phyloP scores from a whole-genome alignment of 371 early-diverging fungal genomes.

The Mucor mucedo region DNA sequence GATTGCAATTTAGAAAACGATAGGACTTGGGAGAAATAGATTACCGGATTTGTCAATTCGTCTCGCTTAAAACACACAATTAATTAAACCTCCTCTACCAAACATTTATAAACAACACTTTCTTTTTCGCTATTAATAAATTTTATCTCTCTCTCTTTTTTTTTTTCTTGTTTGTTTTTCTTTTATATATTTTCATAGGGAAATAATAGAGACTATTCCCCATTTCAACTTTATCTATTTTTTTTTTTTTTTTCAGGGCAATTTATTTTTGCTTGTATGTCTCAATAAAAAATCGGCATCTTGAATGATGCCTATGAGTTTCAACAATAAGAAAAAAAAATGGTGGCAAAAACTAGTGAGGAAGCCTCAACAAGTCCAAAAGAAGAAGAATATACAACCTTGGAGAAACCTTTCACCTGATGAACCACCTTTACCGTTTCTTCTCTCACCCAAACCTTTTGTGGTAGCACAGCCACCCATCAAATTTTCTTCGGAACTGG shows the following conservation, averaged over 20 bases:
- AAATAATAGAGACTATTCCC: too few species aligned
- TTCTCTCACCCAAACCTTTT: background rate
- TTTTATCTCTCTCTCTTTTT: background rate
- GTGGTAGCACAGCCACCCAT: slow-evolving; percentile 6
- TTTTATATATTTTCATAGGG: background rate
- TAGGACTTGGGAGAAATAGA: too few species aligned
- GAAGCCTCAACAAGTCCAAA: background rate
- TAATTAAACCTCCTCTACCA: slow-evolving; percentile 18
- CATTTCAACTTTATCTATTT: background rate
- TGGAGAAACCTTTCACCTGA: slow-evolving; percentile 29
- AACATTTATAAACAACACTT: background rate
- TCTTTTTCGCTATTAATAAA: background rate
- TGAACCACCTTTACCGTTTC: slow-evolving; percentile 27
- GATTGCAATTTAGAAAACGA: too few species aligned
- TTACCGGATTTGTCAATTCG: slow-evolving; percentile 14
- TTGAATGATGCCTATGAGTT: slow-evolving; percentile 10
- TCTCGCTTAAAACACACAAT: slow-evolving; percentile 6
- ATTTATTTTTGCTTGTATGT: background rate
- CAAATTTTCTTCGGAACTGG: slow-evolving; percentile 12
- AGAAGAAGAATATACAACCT: background rate
- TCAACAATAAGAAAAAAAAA: background rate
- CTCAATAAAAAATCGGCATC: slow-evolving; percentile 4
- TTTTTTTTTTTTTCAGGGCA: background rate
- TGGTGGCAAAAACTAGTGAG: slow-evolving; percentile 16
- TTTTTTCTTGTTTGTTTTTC: background rate